Evolutionary conservation across 345 rosid species (phyloP).

Genomic region (Garcia nutans): DNA sequence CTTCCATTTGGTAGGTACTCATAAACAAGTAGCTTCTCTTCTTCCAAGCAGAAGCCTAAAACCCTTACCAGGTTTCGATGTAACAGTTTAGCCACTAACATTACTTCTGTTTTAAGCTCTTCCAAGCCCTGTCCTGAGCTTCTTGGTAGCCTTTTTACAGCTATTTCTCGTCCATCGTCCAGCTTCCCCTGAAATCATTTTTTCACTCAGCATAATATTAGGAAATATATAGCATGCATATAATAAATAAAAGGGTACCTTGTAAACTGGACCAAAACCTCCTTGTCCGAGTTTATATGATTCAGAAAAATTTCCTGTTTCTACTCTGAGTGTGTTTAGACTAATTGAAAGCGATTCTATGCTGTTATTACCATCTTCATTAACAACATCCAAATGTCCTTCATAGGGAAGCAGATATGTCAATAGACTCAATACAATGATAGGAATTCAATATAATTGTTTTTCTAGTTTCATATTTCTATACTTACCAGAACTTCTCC

Average conservation of each 20-base stretch:
- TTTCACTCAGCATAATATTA: background rate
- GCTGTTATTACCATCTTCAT: constrained; percentile 16
- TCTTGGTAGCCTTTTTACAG: constrained; percentile 39
- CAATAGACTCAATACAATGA: background rate
- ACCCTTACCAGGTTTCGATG: constrained; percentile 50
- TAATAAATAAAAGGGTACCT: constrained; percentile 11
- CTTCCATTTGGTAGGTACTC: constrained; percentile 47
- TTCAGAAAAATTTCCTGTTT: constrained; percentile 38
- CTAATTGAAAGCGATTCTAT: constrained; percentile 32
- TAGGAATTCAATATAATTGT: background rate
- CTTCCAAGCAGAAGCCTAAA: constrained; percentile 43
- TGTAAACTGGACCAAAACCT: constrained; percentile 46
- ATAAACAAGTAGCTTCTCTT: constrained; percentile 43
- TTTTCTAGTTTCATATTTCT: background rate
- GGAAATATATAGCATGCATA: background rate
- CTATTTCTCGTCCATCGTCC: constrained; percentile 27
- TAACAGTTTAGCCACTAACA: constrained; percentile 34
- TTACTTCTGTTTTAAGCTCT: constrained; percentile 44
- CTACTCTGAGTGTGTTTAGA: constrained; percentile 30
- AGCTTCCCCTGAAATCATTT: constrained; percentile 30
- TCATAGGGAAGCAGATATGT: background rate
- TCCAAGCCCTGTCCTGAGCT: constrained; percentile 35
- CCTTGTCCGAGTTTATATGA: constrained; percentile 41
- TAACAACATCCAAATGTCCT: constrained; percentile 17
- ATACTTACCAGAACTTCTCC: background rate